Base-by-base conservation (phyloP, 1,284 basidiomycete species). In the Sutorius eximius region DNA sequence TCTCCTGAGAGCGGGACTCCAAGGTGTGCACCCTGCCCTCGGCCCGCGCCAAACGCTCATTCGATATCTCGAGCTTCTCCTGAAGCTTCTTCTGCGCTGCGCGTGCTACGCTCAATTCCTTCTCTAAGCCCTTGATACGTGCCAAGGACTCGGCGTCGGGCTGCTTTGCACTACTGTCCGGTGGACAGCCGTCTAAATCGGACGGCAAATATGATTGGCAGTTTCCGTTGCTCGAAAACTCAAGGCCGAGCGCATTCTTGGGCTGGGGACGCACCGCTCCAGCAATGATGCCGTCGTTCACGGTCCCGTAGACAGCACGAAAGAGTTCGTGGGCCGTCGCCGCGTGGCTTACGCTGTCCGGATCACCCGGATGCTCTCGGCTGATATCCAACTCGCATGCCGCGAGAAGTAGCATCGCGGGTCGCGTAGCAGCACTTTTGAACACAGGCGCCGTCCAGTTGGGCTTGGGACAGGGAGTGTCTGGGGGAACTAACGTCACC, bases 341-440 rank as follows among this genome's bases (percentile, higher is more conserved):
- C 12, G 52, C 61, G 42, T 71, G 69, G 7, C 18, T 40, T 7
- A 37, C 37, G 38, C 58, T 67, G 50, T 61, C 59, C 18, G 64
- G 49, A 49, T 55, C 53, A 37, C 53, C 52, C 1, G 60, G 55
- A 45, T 38, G 53, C 20, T 67, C 67, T n/a, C 68, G 64, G 22
- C 69, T 71, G 33, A 69, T 64, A 44, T 69, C 67, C 51, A 72
- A 27, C 43, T 69, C 69, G 53, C 67, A 69, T 3, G 67, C 67
- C 20, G 69, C 67, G 15, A 69, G 44, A 44, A 72, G 57, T 47
- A 69, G 51, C 59, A 61, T 54, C 1, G 66, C 67, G 9, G 67
- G 69, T 34, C 69, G 69, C 44, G 67, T 49, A 5, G 55, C 58
- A 3, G 67, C 47, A 13, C 47, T 44, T 45, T 52, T 57, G 11